A percentile compares a stretch with the other conserved stretches of the same genome.
Conservation (phyloP, 73 alveolate species). For the Tetrahymena elliotti region DNA sequence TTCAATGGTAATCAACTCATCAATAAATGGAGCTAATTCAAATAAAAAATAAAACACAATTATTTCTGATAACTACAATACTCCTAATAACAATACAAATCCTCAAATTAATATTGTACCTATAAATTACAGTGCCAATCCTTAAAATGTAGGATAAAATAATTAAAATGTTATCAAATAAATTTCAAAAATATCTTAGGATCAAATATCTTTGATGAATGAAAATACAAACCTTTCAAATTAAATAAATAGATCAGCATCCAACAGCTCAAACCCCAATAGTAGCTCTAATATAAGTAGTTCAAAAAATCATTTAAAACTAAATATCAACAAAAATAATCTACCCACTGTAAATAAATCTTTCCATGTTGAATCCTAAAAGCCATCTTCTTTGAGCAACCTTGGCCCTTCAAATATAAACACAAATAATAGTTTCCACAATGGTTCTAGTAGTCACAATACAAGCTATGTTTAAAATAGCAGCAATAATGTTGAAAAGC, state of each 20-base stretch:
- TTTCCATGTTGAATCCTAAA: background rate
- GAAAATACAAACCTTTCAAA: background rate
- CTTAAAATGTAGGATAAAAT: background rate
- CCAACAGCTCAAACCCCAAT: background rate
- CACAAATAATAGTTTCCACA: background rate
- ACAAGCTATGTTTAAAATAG: background rate
- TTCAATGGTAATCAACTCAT: background rate
- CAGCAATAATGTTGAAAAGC: background rate
- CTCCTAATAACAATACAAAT: background rate
- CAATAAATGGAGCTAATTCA: background rate
- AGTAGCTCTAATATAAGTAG: background rate
- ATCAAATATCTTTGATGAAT: background rate
- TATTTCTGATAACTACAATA: background rate
- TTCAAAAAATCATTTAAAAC: background rate
- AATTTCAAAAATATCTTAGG: background rate
- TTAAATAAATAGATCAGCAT: background rate
- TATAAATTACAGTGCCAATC: background rate
- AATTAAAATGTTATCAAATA: background rate
- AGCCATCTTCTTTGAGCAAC: background rate
- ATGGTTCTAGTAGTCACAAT: background rate
- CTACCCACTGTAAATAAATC: background rate
- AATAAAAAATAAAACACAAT: background rate
- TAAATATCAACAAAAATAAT: background rate
- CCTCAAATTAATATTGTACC: background rate
- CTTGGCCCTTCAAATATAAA: background rate